These are phyloP conservation scores for Babesia bovis DNA, from an alignment of 169 alveolate species.

Conservation along the genomic window DNA sequence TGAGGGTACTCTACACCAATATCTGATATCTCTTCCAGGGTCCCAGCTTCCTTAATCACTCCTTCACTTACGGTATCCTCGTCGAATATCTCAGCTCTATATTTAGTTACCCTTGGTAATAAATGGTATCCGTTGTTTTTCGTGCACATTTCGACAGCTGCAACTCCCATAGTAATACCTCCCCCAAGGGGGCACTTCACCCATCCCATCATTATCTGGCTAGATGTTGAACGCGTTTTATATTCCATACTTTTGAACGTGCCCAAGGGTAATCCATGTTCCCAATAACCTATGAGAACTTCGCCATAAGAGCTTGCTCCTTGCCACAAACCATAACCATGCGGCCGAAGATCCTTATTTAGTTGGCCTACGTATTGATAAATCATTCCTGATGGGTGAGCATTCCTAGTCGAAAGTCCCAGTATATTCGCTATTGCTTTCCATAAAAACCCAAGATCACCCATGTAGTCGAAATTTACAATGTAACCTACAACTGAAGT, in stretches of 20 bases:
- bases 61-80: slow-evolving; percentile 28
- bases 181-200: slow-evolving; percentile 63
- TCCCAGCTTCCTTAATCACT: slow-evolving; percentile 35
- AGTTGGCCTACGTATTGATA: slow-evolving; percentile 83
- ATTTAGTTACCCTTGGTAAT: slow-evolving; percentile 80
- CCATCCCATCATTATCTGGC: slow-evolving; percentile 80
- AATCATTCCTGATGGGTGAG: not conserved
- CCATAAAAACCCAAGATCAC: slow-evolving; percentile 17
- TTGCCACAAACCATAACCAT: slow-evolving; percentile 89
- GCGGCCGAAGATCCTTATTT: slow-evolving; percentile 80
- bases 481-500: not conserved
- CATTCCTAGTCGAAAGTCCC: not conserved
- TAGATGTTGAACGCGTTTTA: slow-evolving; percentile 83
- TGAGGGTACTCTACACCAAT: not conserved
- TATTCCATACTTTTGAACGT: slow-evolving; percentile 84
- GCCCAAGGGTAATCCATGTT: slow-evolving; percentile 82
- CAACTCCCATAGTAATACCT: slow-evolving; percentile 76
- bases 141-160: slow-evolving; percentile 85
- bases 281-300: slow-evolving; percentile 86
- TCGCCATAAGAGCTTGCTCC: slow-evolving; percentile 82
- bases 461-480: not conserved
- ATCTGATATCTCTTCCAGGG: slow-evolving; percentile 1
- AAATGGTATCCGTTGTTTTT: slow-evolving; percentile 82
- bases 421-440: no score
- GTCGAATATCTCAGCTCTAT: slow-evolving; percentile 54